Conservation (phyloP, 2,329 filamentous ascomycete species). For the Salinomyces thailandicus region DNA sequence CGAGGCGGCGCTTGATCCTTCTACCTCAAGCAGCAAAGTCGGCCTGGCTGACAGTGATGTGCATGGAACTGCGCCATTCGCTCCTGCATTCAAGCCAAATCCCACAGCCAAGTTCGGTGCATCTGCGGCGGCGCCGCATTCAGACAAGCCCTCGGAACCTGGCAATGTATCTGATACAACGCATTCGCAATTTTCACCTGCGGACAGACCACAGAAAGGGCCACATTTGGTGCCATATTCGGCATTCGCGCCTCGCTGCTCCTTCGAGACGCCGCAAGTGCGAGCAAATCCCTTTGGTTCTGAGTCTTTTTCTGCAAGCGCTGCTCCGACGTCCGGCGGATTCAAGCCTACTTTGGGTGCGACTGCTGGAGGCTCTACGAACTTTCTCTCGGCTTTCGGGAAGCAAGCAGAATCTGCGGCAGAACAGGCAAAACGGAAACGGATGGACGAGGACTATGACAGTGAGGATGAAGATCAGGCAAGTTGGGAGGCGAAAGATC, state of each 20-base stretch:
- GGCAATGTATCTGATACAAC: background rate
- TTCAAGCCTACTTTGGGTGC: slow-evolving; percentile 10
- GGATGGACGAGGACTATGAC: slow-evolving; percentile 42
- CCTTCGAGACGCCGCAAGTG: no score
- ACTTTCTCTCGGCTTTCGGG: slow-evolving; percentile 36
- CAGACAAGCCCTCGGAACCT: background rate
- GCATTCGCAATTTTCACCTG: no score
- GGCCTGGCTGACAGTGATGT: background rate
- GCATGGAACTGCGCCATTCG: no score
- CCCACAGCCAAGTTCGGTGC: slow-evolving; percentile 4
- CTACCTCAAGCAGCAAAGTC: background rate
- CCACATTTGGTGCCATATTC: no score
- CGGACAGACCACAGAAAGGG: no score
- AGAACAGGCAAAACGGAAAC: slow-evolving; percentile 36
- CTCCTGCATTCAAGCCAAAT: slow-evolving; percentile 6
- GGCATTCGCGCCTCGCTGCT: no score
- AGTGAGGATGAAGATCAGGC: slow-evolving; percentile 43
- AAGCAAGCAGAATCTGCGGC: slow-evolving; percentile 29
- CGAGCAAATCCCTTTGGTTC: slow-evolving; percentile 7
- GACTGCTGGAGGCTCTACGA: slow-evolving; percentile 17
- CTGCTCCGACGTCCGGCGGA: slow-evolving; percentile 3
- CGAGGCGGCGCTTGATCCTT: slow-evolving; percentile 17
- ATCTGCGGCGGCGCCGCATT: background rate
- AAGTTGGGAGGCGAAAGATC: slow-evolving; percentile 38
- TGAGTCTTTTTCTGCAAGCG: slow-evolving; percentile 4